Evolutionary conservation across 305 asterid species (phyloP).

Genomic region (Lippia alba): DNA sequence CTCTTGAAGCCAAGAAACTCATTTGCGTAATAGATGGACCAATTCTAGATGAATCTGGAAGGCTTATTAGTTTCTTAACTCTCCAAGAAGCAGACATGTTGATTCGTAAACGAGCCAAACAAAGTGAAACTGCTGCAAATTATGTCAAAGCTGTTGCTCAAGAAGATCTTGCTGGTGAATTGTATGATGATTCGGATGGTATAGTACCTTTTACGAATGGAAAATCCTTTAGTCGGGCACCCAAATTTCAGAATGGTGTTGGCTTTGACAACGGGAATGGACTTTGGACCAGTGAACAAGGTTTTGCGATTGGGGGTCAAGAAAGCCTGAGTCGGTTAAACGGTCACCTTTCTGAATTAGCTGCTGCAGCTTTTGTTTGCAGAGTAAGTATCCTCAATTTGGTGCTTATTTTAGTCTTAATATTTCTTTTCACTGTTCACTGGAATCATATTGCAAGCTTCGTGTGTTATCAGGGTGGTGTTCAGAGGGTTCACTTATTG

Average conservation of each 20-base stretch:
- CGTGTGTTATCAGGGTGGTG: conserved; percentile 75
- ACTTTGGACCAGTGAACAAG: conserved; percentile 86
- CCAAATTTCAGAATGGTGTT: conserved; percentile 92
- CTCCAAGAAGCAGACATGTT: conserved; percentile 93
- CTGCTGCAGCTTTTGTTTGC: conserved; percentile 98
- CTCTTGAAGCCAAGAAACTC: conserved; percentile 94
- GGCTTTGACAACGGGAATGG: conserved; percentile 92
- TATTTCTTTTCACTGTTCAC: background rate
- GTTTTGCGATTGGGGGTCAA: conserved; percentile 97
- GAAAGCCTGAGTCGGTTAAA: conserved; percentile 77
- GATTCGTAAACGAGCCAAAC: conserved; percentile 80
- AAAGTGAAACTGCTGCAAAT: conserved; percentile 92
- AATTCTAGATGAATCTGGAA: conserved; percentile 74
- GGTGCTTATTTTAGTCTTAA: conserved; percentile 2
- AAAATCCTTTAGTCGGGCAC: conserved; percentile 47
- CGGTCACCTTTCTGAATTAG: conserved; percentile 88
- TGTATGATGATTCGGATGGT: conserved; percentile 36
- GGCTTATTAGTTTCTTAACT: conserved; percentile 76
- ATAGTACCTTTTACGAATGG: conserved; percentile 42
- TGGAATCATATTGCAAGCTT: background rate
- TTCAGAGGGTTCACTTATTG: conserved; percentile 88
- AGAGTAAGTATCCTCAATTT: conserved; percentile 54
- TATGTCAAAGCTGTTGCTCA: conserved; percentile 86
- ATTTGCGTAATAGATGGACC: conserved; percentile 97
- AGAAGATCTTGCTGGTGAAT: conserved; percentile 51